Evolutionary conservation across 2,329 filamentous ascomycete species (phyloP), one percentile per base, ranked within the genome.

Genomic region (Ilyonectria sp.): DNA sequence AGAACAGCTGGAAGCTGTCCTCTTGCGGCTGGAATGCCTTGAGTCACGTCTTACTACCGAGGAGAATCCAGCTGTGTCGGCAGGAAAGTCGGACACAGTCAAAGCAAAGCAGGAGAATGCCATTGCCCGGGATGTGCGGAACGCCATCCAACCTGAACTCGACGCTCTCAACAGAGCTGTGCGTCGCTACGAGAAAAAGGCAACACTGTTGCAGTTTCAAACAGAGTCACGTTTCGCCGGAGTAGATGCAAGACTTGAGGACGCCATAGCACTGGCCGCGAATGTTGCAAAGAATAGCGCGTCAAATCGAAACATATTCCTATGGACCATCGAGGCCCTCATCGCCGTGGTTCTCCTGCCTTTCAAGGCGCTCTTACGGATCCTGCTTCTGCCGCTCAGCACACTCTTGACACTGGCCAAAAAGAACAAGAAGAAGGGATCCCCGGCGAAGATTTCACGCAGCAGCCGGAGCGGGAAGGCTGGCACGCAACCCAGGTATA

Each of bases 81-180:
- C 76, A 64, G 74, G 74, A 21, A 79, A 78, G 21, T 69, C 74
- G 5, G 78, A 84, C 13, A 73, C 77, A 4, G 65, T 70, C 19
- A 80, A 78, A 55, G 73, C 79, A 35, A 84, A 85, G 59, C 80
- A 84, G 70, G 79, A 84, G 68, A 78, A 83, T 6, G 81, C 79
- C 3, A 79, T 87, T 43, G 81, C 85, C 53, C 85, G 83, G 6
- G 90, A 93, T 65, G 86, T 93, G 13, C 88, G 90, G 47, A 89
- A 89, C 67, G 83, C 85, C 31, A 85, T 95, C 11, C 92, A 94
- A 71, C 92, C 94, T 0, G 94, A 98, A 66, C 86, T 98, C 6
- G 95, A 98, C 74, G 93, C 94, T 0, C 84, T 98, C 35, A 96
- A 94, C 74, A 91, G 95, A 54, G 95, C 95, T 4, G 92, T 98